Percentiles rank a stretch among this genome's conserved stretches.
These are phyloP conservation scores for Serpula lacrymans DNA, from an alignment of 768 basidiomycete species.

Conservation along the genomic window DNA sequence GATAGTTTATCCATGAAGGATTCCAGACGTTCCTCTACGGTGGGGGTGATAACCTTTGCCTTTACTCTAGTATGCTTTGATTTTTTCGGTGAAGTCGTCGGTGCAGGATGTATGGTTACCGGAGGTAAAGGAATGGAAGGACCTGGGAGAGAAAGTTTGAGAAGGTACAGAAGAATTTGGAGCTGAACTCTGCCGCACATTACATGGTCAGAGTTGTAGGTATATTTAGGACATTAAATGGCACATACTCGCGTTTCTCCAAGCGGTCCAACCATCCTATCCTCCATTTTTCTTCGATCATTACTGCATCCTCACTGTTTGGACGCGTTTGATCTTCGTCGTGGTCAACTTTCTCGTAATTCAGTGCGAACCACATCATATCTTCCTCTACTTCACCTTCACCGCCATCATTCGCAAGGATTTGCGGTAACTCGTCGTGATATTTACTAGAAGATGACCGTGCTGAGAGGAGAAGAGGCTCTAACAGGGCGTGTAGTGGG, in stretches of 20 bases:
- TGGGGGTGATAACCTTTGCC: conserved; percentile 18
- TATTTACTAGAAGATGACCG: conserved; percentile 58
- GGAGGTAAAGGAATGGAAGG: conserved; percentile 28
- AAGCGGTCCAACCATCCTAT: conserved; percentile 57
- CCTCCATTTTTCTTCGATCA: conserved; percentile 52
- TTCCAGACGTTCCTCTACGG: conserved; percentile 55
- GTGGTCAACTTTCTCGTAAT: conserved; percentile 51
- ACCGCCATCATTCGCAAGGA: conserved; percentile 57
- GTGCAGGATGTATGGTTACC: conserved; percentile 19
- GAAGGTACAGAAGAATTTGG: conserved; percentile 68
- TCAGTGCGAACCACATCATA: conserved; percentile 74
- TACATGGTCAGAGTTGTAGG: not conserved
- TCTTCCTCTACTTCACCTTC: conserved; percentile 64
- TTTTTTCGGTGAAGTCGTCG: conserved; percentile 27
- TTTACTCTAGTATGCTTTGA: conserved; percentile 20
- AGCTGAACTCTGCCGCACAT: conserved; percentile 58
- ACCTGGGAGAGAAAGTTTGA: conserved; percentile 61
- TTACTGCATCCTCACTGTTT: conserved; percentile 17
- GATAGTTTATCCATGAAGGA: conserved; percentile 77
- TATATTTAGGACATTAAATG: not conserved
- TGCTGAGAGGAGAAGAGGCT: conserved; percentile 61
- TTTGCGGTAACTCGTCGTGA: conserved; percentile 55
- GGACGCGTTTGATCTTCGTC: conserved; percentile 24
- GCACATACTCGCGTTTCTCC: conserved; percentile 63
- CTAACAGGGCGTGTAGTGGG: conserved; percentile 55